Conservation (phyloP, 2,329 filamentous ascomycete genomes). For the Colletotrichum sp. region DNA sequence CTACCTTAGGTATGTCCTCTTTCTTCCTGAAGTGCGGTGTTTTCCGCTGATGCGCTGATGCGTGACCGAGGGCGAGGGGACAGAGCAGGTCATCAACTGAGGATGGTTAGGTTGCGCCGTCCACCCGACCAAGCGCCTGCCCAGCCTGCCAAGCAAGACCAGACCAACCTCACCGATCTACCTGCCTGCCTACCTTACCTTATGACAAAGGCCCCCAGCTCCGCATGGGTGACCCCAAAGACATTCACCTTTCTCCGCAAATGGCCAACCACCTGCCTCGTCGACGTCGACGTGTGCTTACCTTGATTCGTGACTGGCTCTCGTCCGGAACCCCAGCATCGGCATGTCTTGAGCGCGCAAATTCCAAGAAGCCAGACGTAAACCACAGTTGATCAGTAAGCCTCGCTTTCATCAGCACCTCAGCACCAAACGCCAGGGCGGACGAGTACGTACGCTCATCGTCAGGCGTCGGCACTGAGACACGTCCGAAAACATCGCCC, state of each 20-base stretch:
- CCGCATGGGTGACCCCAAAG: neutral
- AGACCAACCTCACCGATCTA: neutral
- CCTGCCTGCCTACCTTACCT: neutral
- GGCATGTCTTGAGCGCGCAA: neutral
- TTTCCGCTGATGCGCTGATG: neutral
- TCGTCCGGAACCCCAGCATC: neutral
- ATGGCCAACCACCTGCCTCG: neutral
- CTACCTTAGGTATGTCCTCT: neutral
- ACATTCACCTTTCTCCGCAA: neutral
- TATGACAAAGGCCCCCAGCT: neutral
- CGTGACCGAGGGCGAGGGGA: neutral
- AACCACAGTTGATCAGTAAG: neutral
- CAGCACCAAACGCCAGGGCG: neutral
- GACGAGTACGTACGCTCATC: neutral
- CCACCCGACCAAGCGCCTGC: neutral
- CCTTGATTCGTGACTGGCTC: neutral
- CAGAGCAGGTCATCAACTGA: too few relatives aligned
- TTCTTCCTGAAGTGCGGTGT: neutral
- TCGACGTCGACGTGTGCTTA: neutral
- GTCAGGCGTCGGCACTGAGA: constrained; percentile 8
- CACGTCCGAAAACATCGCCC: constrained; percentile 8
- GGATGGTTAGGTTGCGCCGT: neutral
- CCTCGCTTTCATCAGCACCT: neutral
- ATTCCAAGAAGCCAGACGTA: neutral
- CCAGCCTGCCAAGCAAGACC: neutral